phyloP scores from a whole-genome alignment of 345 rosid species.

The Odontarrhena argentea region DNA sequence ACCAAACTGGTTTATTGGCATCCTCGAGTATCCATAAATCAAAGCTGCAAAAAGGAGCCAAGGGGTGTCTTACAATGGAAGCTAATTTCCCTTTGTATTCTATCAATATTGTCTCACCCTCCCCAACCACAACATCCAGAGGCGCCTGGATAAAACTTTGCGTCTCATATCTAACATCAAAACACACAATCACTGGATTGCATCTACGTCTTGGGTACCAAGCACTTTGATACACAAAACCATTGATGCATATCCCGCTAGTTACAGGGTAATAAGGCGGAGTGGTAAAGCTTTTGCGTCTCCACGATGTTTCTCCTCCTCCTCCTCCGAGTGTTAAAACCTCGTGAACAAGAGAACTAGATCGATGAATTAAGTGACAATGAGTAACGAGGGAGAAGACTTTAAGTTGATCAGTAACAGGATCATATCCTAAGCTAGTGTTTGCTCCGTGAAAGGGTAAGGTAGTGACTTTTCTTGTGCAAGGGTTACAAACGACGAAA shows the following conservation, averaged over 20 bases:
- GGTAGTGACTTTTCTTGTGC: too few species aligned
- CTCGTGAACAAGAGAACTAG: not conserved
- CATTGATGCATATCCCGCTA: not conserved
- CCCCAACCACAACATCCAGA: not conserved
- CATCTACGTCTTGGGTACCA: too few species aligned
- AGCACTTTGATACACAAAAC: not conserved
- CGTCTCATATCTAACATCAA: not conserved
- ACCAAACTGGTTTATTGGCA: not conserved
- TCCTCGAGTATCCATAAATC: conserved; percentile 15
- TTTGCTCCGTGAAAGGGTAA: rapidly evolving
- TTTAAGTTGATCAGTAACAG: not conserved
- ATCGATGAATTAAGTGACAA: too few species aligned
- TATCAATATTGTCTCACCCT: not conserved
- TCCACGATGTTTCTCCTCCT: not conserved
- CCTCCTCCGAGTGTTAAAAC: not conserved
- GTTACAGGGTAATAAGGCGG: not conserved
- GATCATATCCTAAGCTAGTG: not conserved
- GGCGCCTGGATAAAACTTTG: not conserved
- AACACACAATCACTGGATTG: not conserved
- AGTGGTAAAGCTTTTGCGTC: not conserved
- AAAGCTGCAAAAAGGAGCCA: not conserved
- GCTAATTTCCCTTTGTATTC: conserved; percentile 13
- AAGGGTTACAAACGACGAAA: not conserved
- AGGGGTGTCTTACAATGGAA: not conserved
- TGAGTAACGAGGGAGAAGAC: not conserved